Evolutionary conservation across 2,329 filamentous ascomycete genomes (phyloP).

Genomic region (Aspergillus fumigatus): DNA sequence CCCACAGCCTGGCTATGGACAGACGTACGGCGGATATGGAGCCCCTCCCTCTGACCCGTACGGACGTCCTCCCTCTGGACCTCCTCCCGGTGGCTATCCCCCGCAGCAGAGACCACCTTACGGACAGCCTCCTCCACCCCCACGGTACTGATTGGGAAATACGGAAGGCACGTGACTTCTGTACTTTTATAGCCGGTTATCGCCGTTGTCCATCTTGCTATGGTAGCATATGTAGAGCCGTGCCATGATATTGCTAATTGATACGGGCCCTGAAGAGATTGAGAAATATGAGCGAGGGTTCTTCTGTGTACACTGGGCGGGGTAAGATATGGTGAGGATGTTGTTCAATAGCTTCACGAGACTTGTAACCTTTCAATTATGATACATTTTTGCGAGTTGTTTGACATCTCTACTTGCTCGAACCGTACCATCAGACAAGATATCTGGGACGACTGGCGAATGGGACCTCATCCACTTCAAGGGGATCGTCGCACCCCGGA

Average conservation of each 20-base stretch:
- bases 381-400: background rate
- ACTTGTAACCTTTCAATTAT: background rate
- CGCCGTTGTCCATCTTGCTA: background rate
- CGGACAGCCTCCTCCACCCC: conserved; percentile 19
- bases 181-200: background rate
- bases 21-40: conserved; percentile 22
- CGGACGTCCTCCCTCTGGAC: conserved; percentile 5
- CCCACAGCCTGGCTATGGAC: conserved; percentile 18
- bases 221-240: background rate
- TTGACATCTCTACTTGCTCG: background rate
- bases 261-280: background rate
- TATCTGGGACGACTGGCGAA: background rate
- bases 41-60: conserved; percentile 10
- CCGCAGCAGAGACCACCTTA: conserved; percentile 17
- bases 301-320: background rate
- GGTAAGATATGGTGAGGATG: background rate
- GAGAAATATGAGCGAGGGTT: background rate
- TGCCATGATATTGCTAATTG: background rate
- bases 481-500: background rate
- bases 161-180: background rate
- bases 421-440: background rate
- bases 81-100: conserved; percentile 11
- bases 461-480: background rate
- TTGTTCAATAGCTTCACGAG: background rate
- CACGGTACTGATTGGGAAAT: conserved; percentile 20